phyloP scores from a whole-genome alignment of 164 flowering plant genomes.

The Tetrastigma voinierianum region DNA sequence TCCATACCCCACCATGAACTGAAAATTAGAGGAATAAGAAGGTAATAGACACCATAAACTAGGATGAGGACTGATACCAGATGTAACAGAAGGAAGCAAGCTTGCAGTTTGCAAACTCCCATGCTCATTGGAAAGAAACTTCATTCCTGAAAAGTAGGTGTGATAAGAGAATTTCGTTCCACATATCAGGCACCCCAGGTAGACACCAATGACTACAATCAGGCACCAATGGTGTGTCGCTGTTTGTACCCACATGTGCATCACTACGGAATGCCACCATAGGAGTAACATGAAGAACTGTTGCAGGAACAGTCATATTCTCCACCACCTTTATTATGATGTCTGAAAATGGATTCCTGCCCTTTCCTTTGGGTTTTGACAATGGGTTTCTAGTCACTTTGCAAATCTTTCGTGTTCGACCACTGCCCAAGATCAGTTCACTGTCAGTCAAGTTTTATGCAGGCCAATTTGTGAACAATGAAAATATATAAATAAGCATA shows the following conservation, averaged over 20 bases:
- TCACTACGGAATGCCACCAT: slow-evolving; percentile 76
- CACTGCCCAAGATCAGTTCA: slow-evolving; percentile 26
- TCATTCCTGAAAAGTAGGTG: slow-evolving; percentile 22
- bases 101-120: slow-evolving; percentile 3
- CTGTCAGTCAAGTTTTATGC: neutral
- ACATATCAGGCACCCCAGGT: slow-evolving; percentile 88
- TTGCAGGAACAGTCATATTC: slow-evolving; percentile 53
- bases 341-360: slow-evolving; percentile 48
- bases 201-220: slow-evolving; percentile 98
- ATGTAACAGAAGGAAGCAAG: neutral
- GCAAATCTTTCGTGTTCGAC: slow-evolving; percentile 33
- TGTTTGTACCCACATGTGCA: slow-evolving; percentile 82
- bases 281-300: slow-evolving; percentile 59
- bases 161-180: slow-evolving; percentile 77
- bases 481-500: too few species aligned
- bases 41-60: neutral
- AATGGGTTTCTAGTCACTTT: slow-evolving; percentile 54
- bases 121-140: slow-evolving; percentile 9
- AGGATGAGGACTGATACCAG: neutral
- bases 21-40: too few species aligned
- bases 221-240: slow-evolving; percentile 61
- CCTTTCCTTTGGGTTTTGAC: slow-evolving; percentile 32
- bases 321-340: slow-evolving; percentile 42
- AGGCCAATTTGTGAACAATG: neutral
- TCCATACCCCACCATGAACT: too few species aligned